Base-by-base conservation (phyloP, 106 monocot species). In the Dactylorhiza incarnata region DNA sequence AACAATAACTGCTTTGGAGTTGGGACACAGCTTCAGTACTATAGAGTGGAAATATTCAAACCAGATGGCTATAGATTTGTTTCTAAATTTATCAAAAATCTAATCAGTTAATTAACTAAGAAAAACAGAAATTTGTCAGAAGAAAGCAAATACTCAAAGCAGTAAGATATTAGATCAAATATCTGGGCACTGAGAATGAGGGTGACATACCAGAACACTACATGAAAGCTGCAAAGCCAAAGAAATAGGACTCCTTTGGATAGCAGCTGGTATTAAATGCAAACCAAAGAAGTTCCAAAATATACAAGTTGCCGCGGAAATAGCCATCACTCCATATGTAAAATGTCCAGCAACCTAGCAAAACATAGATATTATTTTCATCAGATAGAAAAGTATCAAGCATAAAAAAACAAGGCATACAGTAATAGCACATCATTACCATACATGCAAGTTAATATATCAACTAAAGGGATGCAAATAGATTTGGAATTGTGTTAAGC, bases 201-300 rank as follows among this genome's bases (percentile, higher is more conserved):
- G 48, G 44, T 5, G 77, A 54, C 73, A 55, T 91, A 97, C 97
- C 94, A 99, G 80, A 67, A 99, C 97, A 85, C 94, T 99, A 73
- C 97, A 99, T 5, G 97, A 89, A 49, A 99, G 91, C 77, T 99
- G 97, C 81, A 99, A 82, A 58, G 97, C 97, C 87, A 99, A 84
- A 55, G 97, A 89, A 52, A 91, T 56, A 73, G 94, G 54, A 82
- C 83, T 93, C 69, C 87, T 84, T 75, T 88, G 89, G 54, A 91
- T 78, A 58, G 87, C 87, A 86, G 86, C 75, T 52, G 94, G 94
- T 22, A 89, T 68, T 82, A 99, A 78, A 78, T 88, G 83, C 66
- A 91, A 77, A 77, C 94, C 91, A 83, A 94, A 89, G 23, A 82
- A 65, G 78, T 81, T 93, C 97, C 97, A 99, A 76, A 99, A 99